Conservation (phyloP, 345 rosid genomes). For the Citrus hindsii region DNA sequence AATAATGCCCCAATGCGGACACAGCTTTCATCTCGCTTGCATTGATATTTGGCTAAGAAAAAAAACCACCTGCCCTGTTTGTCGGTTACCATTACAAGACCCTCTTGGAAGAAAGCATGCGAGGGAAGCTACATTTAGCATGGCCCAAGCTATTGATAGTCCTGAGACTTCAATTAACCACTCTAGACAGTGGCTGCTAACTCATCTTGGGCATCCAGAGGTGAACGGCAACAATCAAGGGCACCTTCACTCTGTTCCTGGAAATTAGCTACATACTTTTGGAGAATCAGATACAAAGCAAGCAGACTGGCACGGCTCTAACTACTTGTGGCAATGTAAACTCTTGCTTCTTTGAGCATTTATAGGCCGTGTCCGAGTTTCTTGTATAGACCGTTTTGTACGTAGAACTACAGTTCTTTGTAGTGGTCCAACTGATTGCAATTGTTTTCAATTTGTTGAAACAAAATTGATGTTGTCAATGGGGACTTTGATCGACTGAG, state of each 20-base stretch:
- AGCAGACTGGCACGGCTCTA: background rate
- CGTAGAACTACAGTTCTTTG: conserved; percentile 7
- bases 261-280: conserved; percentile 12
- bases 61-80: conserved; percentile 67
- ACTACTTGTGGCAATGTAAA: background rate
- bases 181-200: conserved; percentile 28
- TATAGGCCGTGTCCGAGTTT: background rate
- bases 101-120: conserved; percentile 25
- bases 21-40: conserved; percentile 66
- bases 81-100: conserved; percentile 50
- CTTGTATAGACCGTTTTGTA: conserved; percentile 14
- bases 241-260: conserved; percentile 7
- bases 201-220: conserved; percentile 13
- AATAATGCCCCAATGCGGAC: conserved; percentile 71
- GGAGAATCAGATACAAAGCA: conserved; percentile 10
- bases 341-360: background rate
- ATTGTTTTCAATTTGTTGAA: background rate
- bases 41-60: conserved; percentile 66
- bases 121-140: conserved; percentile 22
- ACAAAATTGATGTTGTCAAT: background rate
- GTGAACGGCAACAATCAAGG: conserved; percentile 18
- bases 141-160: conserved; percentile 13
- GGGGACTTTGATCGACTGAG: background rate
- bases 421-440: background rate
- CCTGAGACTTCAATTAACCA: conserved; percentile 23